Evolutionary conservation across 257 asterid species (phyloP), one percentile per base, ranked within the genome.

Genomic region (Solanum etuberosum): DNA sequence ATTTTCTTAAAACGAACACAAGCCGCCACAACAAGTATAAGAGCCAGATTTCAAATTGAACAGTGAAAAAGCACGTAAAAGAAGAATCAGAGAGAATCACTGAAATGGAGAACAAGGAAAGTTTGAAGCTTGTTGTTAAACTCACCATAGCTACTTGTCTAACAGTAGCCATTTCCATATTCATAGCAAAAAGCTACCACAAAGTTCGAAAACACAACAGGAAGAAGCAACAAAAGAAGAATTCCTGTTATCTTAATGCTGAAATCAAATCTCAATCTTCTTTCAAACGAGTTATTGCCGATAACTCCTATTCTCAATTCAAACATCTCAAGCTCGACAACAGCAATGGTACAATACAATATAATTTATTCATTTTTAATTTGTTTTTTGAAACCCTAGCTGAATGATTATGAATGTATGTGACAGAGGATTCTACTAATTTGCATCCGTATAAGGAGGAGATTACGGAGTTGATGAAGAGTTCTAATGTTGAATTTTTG

Each of bases 241-340:
- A 80, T 35, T 15, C 77, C 3, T 97, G 99, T 85, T 97, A 97
- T 89, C 91, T 97, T 84, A 83, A 78, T 46, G 21, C 92, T 42
- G 98, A 94, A 82, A n/a, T 87, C n/a, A 97, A 94, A 59, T 93
- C 99, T 51, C 99, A 97, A 88, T 43, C 77, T 89, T 83, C 48
- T 38, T 97, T 95, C 94, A 97, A 93, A 89, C 94, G 95, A 40
- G 93, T 95, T 13, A 63, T 95, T 57, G 97, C 98, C 3, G 98
- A 97, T 59, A 97, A 95, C 70, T 95, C 98, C 3, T 95, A 94
- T 87, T 93, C 95, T 48, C 97, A 90, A 76, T 97, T 94, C 94
- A 94, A 93, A 84, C 99, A 97, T 88, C 92, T 97, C 84, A 93
- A 91, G 85, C 90, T 88, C 73, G 76, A 85, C 35, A 21, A 91